These are phyloP conservation scores for Umbelopsis vinacea DNA, from an alignment of 192 early-diverging fungal species.

Conservation along the genomic window DNA sequence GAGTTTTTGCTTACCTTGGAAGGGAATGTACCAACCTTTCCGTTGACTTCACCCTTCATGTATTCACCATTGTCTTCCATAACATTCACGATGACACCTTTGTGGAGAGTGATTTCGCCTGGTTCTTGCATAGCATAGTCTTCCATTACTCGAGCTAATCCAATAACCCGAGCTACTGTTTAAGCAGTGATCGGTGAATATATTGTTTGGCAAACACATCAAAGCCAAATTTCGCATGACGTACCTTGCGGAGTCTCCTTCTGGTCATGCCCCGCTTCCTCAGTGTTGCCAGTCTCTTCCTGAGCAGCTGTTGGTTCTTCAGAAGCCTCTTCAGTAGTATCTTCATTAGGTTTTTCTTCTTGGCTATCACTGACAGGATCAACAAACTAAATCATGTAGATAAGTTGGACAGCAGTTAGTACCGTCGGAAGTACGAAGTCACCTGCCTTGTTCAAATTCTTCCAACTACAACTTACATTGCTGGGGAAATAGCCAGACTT, in stretches of 20 bases:
- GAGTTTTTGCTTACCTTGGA: conserved; percentile 46
- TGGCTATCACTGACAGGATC: not conserved
- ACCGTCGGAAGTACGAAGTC: too few species aligned
- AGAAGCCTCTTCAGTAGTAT: not conserved
- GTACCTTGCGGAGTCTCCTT: conserved; percentile 15
- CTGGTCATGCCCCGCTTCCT: conserved; percentile 8
- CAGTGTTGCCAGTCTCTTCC: not conserved
- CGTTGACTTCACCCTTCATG: conserved; percentile 71
- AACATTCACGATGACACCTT: conserved; percentile 70
- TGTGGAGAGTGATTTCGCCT: conserved; percentile 70
- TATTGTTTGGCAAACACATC: not conserved
- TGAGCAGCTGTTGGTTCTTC: not conserved
- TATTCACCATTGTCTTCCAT: conserved; percentile 63
- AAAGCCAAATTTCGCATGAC: not conserved
- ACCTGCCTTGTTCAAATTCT: too few species aligned
- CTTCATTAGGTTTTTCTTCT: not conserved
- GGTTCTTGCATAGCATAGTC: conserved; percentile 72
- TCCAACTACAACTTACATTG: conserved; percentile 41
- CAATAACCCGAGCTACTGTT: conserved; percentile 20
- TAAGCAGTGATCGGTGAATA: not conserved
- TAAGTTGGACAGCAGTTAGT: not conserved
- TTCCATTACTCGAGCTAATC: conserved; percentile 65
- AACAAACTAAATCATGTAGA: conserved; percentile 27
- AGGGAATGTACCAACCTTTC: conserved; percentile 71
- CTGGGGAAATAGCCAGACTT: conserved; percentile 49